A percentile compares a stretch with the other conserved stretches of the same genome.
Conservation (phyloP, 2,329 filamentous ascomycete genomes). For the Sporothrix variecibatus region DNA sequence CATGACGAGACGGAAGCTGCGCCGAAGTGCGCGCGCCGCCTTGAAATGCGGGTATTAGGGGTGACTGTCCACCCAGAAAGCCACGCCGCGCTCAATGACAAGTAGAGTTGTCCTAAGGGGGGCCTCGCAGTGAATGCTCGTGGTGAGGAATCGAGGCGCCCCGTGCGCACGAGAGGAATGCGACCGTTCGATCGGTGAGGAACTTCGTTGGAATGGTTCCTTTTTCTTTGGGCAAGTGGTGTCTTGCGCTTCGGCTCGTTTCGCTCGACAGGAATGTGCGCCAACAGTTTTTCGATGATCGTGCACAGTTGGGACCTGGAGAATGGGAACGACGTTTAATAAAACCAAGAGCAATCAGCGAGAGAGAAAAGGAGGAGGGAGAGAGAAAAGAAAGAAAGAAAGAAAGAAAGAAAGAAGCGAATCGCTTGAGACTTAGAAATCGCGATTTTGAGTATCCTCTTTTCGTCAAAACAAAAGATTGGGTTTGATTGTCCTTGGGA, state of each 20-base stretch:
- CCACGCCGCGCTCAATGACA: slow-evolving; percentile 7
- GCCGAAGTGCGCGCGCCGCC: slow-evolving; percentile 20
- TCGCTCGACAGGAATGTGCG: slow-evolving; percentile 23
- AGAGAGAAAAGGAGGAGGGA: slow-evolving; percentile 6
- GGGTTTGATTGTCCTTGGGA: neutral
- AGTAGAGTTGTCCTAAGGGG: neutral
- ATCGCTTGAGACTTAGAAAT: slow-evolving; percentile 20
- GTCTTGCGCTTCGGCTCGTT: slow-evolving; percentile 20
- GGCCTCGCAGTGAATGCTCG: neutral
- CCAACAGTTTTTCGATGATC: slow-evolving; percentile 14
- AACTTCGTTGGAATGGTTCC: slow-evolving; percentile 8
- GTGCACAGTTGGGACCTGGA: neutral
- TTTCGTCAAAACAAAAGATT: slow-evolving; percentile 17
- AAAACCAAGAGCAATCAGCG: slow-evolving; percentile 13
- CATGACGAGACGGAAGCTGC: slow-evolving; percentile 33
- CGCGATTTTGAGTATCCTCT: slow-evolving; percentile 20
- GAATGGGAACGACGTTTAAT: neutral
- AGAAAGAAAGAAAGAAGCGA: slow-evolving; percentile 9
- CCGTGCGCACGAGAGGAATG: slow-evolving; percentile 18
- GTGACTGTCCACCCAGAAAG: slow-evolving; percentile 21
- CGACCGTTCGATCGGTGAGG: neutral
- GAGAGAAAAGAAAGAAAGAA: neutral
- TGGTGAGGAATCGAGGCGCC: neutral
- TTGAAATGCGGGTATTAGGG: slow-evolving; percentile 21
- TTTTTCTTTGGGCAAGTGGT: neutral